Conservation (phyloP, 192 early-diverging fungal species). For the Coemansia sp. region DNA sequence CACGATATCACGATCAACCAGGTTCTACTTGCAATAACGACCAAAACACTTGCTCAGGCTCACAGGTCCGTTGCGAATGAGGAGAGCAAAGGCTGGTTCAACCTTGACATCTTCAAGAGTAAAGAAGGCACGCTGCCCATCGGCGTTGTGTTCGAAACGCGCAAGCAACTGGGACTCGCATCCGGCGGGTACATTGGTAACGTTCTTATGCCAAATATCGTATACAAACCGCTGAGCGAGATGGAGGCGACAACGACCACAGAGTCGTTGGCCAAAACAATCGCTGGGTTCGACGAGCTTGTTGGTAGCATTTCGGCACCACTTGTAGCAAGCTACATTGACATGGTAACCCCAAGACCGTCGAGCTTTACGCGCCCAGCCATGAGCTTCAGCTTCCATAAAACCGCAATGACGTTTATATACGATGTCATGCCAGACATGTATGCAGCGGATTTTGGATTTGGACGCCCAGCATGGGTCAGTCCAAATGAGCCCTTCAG, state of each 20-base stretch:
- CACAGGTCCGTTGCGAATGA: conserved; percentile 12
- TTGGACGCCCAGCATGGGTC: conserved; percentile 42
- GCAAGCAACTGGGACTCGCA: conserved; percentile 15
- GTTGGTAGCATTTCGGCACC: conserved; percentile 14
- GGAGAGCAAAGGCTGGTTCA: neutral
- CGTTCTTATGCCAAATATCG: conserved; percentile 39
- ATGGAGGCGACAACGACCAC: conserved; percentile 24
- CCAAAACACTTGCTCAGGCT: conserved; percentile 35
- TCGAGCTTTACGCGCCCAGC: conserved; percentile 45
- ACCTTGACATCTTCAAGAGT: neutral
- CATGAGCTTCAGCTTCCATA: conserved; percentile 16
- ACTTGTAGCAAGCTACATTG: conserved; percentile 27
- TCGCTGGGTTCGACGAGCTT: conserved; percentile 16
- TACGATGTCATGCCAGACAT: conserved; percentile 48
- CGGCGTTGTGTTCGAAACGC: conserved; percentile 29
- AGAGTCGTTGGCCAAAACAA: conserved; percentile 23
- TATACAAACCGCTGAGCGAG: conserved; percentile 4
- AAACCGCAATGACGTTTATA: conserved; percentile 38
- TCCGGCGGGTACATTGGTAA: conserved; percentile 29
- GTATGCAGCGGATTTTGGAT: conserved; percentile 45
- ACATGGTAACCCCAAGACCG: conserved; percentile 29
- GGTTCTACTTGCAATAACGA: conserved; percentile 23
- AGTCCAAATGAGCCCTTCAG: conserved; percentile 47
- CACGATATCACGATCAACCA: conserved; percentile 25
- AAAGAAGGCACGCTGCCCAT: conserved; percentile 15